Evolutionary conservation across 2,329 filamentous ascomycete species (phyloP).

Genomic region (Colletotrichum chlorophyti): DNA sequence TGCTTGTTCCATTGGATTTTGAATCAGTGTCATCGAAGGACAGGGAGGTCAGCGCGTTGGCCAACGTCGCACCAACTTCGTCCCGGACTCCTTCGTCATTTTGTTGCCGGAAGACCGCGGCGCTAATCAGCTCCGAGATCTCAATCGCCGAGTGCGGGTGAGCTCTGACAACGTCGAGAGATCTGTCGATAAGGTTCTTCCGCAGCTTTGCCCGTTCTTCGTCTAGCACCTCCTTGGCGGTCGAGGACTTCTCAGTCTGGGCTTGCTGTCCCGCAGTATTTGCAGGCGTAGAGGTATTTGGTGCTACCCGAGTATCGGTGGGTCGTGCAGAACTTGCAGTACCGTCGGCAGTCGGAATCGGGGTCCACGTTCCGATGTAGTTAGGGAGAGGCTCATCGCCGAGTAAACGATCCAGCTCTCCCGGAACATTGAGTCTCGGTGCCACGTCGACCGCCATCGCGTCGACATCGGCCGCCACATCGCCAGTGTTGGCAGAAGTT

Average conservation of each 20-base stretch:
- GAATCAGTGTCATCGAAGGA: conserved; percentile 66
- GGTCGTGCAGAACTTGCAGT: conserved; percentile 2
- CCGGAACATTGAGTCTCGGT: conserved; percentile 31
- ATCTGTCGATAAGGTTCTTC: conserved; percentile 83
- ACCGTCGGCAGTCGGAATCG: conserved; percentile 34
- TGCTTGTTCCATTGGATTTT: conserved; percentile 67
- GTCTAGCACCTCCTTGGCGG: conserved; percentile 82
- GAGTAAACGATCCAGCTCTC: conserved; percentile 34
- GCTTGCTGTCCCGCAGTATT: conserved; percentile 33
- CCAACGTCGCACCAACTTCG: conserved; percentile 83
- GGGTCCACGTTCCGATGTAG: too few species aligned
- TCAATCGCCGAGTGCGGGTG: conserved; percentile 92
- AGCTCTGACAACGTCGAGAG: conserved; percentile 85
- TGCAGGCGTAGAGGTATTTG: conserved; percentile 30
- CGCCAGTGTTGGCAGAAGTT: conserved; percentile 5
- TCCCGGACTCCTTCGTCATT: conserved; percentile 63
- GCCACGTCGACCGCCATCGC: conserved; percentile 41
- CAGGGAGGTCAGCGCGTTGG: conserved; percentile 81
- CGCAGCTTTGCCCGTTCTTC: conserved; percentile 75
- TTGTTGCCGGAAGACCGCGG: conserved; percentile 68
- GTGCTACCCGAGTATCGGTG: conserved; percentile 3
- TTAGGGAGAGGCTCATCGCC: too few species aligned
- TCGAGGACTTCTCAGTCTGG: conserved; percentile 28
- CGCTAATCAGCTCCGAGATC: conserved; percentile 83
- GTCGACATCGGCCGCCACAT: conserved; percentile 30